Base-by-base conservation (phyloP, 2,329 filamentous ascomycete genomes). In the Ophiostoma perfectum region DNA sequence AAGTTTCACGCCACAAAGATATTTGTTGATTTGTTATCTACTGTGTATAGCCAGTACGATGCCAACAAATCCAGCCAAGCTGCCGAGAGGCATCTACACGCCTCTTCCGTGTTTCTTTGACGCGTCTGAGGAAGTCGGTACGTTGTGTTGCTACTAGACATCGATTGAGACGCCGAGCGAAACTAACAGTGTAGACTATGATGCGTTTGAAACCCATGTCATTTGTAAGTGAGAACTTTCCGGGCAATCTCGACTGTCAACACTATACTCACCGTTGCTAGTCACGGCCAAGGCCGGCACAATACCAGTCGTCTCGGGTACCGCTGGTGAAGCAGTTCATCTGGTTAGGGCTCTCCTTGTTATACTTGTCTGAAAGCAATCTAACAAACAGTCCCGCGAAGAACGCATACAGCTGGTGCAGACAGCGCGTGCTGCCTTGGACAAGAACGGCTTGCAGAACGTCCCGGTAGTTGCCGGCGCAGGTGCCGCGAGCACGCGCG, bases 401-500 rank as follows among this genome's bases (percentile, higher is more conserved):
- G 70, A 71, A n/a, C 66, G 69, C 14, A 39, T 38, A 1, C 64
- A 49, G 55, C 62, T 71, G 14, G 63, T 71, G 12, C 5, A 60
- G 16, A 45, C 64, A 4, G 66, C 69, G 11, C 66, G 69, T 3
- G 39, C 18, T 2, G 65, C 55, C 0, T 63, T 71, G 1, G 69
- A 68, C 44, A 62, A 52, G 12, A 55, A 77, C 0, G 71, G 75
- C 1, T 72, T 77, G 2, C 72, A 75, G 0, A 69, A 77, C 14
- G 80, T 80, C 60, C 81, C 80, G 0, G 75, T 82, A 3, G 78
- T 82, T 2, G 81, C 80, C 3, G 81, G 81, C 5, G 78, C 81
- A 36, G 80, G 78, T 0, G 81, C 78, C 0, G 73, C 76, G 62
- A 76, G 75, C 65, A 78, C 77, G 0, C 73, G 75, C 47, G 77